These are phyloP conservation scores for Cladosporium sp. DNA, from an alignment of 2,329 filamentous ascomycete species.

Conservation along the genomic window DNA sequence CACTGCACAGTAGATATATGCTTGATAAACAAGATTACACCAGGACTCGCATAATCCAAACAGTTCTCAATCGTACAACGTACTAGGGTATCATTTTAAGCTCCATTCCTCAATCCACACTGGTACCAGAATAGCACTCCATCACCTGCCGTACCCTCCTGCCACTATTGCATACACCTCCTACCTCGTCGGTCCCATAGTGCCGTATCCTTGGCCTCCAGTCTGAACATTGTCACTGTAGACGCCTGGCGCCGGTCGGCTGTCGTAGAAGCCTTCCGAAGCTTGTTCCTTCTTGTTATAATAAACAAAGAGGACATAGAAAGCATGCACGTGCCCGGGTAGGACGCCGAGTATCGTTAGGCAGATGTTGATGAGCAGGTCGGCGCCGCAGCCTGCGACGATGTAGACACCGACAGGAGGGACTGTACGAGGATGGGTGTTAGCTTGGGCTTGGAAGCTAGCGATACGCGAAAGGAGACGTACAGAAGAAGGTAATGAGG, in stretches of 20 bases:
- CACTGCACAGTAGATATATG: not conserved
- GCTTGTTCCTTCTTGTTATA: constrained; percentile 70
- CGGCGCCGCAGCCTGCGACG: constrained; percentile 51
- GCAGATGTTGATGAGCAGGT: constrained; percentile 49
- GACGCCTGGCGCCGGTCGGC: constrained; percentile 63
- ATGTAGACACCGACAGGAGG: constrained; percentile 52
- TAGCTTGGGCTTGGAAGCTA: not conserved
- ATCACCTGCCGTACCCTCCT: not conserved
- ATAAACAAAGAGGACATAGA: constrained; percentile 82
- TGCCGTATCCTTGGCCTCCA: constrained; percentile 49
- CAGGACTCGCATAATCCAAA: not conserved
- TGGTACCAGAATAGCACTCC: not conserved
- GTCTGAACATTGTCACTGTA: constrained; percentile 73
- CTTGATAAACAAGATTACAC: not conserved
- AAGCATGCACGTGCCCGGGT: constrained; percentile 68
- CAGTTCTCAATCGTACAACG: not conserved
- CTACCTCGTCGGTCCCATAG: constrained; percentile 13
- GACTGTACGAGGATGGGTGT: constrained; percentile 33
- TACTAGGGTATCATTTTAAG: not conserved
- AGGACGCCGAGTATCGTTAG: constrained; percentile 58
- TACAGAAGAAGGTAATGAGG: constrained; percentile 49
- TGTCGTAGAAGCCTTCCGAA: constrained; percentile 56
- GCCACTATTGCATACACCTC: too few relatives aligned
- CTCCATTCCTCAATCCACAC: not conserved
- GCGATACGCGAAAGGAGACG: constrained; percentile 14